Conservation (phyloP, 148 eudicot genomes). For the Rhododendron griersonianum region DNA sequence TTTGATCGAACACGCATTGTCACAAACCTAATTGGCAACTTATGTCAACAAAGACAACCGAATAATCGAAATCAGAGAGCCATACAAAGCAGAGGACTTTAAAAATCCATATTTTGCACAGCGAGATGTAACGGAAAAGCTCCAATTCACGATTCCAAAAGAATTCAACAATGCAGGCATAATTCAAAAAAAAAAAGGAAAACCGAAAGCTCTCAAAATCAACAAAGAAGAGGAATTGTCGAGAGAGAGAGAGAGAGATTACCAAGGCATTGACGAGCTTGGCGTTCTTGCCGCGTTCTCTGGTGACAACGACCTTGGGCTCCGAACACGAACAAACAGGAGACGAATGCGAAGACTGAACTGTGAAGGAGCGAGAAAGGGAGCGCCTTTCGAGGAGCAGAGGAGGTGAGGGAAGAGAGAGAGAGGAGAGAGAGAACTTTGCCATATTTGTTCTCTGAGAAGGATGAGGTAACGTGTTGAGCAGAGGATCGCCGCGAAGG, state of each 20-base stretch:
- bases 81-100: neutral
- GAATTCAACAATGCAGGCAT: neutral
- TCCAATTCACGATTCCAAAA: neutral
- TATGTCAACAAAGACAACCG: neutral
- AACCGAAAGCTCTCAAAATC: neutral
- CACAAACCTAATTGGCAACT: neutral
- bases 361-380: constrained; percentile 7
- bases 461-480: constrained; percentile 10
- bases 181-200: neutral
- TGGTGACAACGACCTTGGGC: constrained; percentile 72
- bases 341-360: constrained; percentile 22
- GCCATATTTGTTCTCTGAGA: constrained; percentile 17
- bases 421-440: constrained; percentile 27
- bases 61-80: neutral
- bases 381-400: constrained; percentile 10
- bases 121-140: neutral
- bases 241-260: constrained; percentile 4
- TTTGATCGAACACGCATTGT: constrained; percentile 13
- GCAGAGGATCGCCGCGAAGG: neutral
- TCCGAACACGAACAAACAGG: constrained; percentile 18
- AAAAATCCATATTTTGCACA: neutral
- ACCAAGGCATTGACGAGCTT: constrained; percentile 78
- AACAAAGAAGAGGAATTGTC: neutral
- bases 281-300: constrained; percentile 80
- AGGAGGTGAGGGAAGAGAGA: constrained; percentile 23